Evolutionary conservation across 257 asterid genomes (phyloP).

Genomic region (Fraxinus pennsylvanica): DNA sequence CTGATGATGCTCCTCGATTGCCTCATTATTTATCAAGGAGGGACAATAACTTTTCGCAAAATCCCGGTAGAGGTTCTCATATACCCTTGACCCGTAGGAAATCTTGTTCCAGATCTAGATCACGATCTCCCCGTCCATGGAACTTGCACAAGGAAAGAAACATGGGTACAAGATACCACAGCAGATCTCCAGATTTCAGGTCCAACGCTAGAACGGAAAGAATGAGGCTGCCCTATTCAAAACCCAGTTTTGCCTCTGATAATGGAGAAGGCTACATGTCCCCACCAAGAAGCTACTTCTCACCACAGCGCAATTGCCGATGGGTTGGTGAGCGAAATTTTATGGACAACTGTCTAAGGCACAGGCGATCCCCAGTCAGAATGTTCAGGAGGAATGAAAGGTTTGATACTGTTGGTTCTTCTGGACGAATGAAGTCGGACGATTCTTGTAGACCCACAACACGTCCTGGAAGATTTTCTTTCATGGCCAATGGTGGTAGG

Average conservation of each 20-base stretch:
- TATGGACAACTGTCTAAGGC: constrained; percentile 42
- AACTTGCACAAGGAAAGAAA: constrained; percentile 52
- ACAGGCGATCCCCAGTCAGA: constrained; percentile 58
- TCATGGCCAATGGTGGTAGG: constrained; percentile 30
- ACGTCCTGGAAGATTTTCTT: constrained; percentile 44
- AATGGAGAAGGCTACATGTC: constrained; percentile 51
- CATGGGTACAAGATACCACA: constrained; percentile 41
- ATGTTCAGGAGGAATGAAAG: constrained; percentile 44
- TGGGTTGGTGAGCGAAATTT: constrained; percentile 50
- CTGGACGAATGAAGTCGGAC: constrained; percentile 50
- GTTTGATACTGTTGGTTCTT: constrained; percentile 40
- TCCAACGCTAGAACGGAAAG: constrained; percentile 55
- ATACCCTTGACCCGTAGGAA: constrained; percentile 40
- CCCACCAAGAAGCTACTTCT: constrained; percentile 54
- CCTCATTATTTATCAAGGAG: constrained; percentile 50
- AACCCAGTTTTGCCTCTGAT: constrained; percentile 51
- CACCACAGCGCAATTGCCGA: constrained; percentile 48
- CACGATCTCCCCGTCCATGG: constrained; percentile 80
- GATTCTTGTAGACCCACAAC: constrained; percentile 39
- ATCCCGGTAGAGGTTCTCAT: constrained; percentile 41
- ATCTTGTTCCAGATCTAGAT: constrained; percentile 77
- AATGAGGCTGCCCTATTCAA: constrained; percentile 45
- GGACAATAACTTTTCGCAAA: constrained; percentile 53
- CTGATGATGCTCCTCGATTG: constrained; percentile 44
- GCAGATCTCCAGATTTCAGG: constrained; percentile 73